phyloP scores from a whole-genome alignment of 352 stramenopile species.

The Elongisporangium undulatum region DNA sequence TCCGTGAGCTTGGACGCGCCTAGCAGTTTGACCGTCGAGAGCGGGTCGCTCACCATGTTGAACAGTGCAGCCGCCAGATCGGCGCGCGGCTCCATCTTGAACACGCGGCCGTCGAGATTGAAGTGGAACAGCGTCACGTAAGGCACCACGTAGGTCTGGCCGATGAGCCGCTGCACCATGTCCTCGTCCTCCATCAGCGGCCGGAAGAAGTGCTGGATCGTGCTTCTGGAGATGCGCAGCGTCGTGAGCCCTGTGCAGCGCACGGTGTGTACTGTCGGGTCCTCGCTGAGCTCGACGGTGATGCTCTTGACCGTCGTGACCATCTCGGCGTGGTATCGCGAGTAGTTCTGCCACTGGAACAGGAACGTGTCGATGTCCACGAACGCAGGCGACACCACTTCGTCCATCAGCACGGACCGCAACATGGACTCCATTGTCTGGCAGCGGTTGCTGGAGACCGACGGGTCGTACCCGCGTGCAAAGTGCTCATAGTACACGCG shows the following conservation, averaged over 20 bases:
- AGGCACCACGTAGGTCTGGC: constrained; percentile 49
- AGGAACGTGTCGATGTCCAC: constrained; percentile 45
- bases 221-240: constrained; percentile 58
- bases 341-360: constrained; percentile 57
- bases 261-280: constrained; percentile 26
- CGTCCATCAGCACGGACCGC: constrained; percentile 39
- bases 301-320: constrained; percentile 24
- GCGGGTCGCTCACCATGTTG: constrained; percentile 47
- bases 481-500: constrained; percentile 49
- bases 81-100: constrained; percentile 42
- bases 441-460: constrained; percentile 4
- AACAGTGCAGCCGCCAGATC: constrained; percentile 47
- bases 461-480: constrained; percentile 34
- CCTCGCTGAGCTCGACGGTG: constrained; percentile 27
- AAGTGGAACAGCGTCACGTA: constrained; percentile 58
- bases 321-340: constrained; percentile 48
- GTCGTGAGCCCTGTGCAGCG: constrained; percentile 34
- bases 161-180: constrained; percentile 60
- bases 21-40: constrained; percentile 50
- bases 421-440: constrained; percentile 29
- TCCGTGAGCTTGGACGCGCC: constrained; percentile 41
- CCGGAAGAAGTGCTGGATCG: constrained; percentile 62
- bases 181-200: constrained; percentile 44
- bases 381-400: constrained; percentile 51
- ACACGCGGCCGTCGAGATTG: constrained; percentile 39